Evolutionary conservation across 495 filamentous ascomycete species (phyloP), one percentile per base, ranked within the genome.

Genomic region (Penicillium soppii): DNA sequence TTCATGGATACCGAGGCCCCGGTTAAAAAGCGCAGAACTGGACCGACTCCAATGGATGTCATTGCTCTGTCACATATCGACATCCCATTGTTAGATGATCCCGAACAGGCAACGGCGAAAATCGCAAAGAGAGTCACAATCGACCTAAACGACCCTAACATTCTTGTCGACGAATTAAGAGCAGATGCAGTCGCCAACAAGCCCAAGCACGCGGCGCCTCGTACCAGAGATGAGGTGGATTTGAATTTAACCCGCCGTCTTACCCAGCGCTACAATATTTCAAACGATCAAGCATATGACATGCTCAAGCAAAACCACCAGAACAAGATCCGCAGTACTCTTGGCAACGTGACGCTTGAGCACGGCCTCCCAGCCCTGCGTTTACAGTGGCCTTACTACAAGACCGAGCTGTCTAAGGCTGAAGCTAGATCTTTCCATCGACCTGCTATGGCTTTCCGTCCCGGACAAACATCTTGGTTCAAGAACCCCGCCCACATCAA

Each of bases 301-400:
- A 84, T 88, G 44, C 80, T 99, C 36, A 97, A 99, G 69, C 90
- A 95, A 64, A 99, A 97, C 65, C 89, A 91, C 56, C 90, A 95
- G 71, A 92, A 87, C 76, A 96, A 95, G 70, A 86, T 99, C 54
- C 85, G 94, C 33, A 92, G 90, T 39, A 95, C 88, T 0, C 77
- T 99, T 44, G 90, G 90, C 6, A 89, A 88, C 56, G 74, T 95
- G 26, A 79, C 83, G 16, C 82, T 99, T 22, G 94, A 97, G 69
- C 94, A 99, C 69, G 87, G 85, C 67, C 75, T 96, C 76, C 90
- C 94, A 13, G 94, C 94, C 15, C 74, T 92, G 52, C 88, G 91
- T 54, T 72, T 99, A 23, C 87, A 94, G 54, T 97, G 90, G 81
- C 94, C 94, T 41, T 96, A 84, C 71, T 99, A 97, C 73, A 87